phyloP scores from a whole-genome alignment of 2,329 filamentous ascomycete species.

The Ustulina deusta region DNA sequence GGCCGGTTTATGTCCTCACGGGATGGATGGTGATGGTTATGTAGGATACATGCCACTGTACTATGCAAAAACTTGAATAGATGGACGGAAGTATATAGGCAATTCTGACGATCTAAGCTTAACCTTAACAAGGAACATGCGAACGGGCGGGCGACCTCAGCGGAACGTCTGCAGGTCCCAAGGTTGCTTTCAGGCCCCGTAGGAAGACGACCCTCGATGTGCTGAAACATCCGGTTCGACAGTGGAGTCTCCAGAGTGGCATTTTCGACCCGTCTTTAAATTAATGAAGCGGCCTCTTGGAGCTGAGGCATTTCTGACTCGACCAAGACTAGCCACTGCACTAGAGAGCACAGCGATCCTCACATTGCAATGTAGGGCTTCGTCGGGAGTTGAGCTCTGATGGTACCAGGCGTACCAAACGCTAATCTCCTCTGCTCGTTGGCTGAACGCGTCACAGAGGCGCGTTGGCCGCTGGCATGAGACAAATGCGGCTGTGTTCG shows the following conservation, averaged over 20 bases:
- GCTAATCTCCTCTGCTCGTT: slow-evolving; percentile 11
- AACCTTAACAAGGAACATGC: background rate
- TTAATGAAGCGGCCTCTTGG: slow-evolving; percentile 4
- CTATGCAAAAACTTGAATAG: slow-evolving; percentile 26
- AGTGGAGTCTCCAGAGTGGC: slow-evolving; percentile 26
- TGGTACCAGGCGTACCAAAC: background rate
- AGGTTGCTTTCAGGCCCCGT: slow-evolving; percentile 16
- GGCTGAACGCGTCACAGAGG: slow-evolving; percentile 31
- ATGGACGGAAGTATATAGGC: slow-evolving; percentile 14
- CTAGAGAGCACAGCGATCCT: background rate
- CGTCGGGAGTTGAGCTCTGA: background rate
- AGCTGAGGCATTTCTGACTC: slow-evolving; percentile 31
- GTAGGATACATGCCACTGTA: slow-evolving; percentile 32
- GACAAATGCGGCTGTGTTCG: slow-evolving; percentile 30
- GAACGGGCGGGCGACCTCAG: slow-evolving; percentile 1
- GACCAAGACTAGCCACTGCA: background rate
- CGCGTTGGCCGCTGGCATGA: slow-evolving; percentile 31
- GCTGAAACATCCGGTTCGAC: slow-evolving; percentile 35
- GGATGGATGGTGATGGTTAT: slow-evolving; percentile 22
- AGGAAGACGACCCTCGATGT: slow-evolving; percentile 24
- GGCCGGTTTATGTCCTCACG: slow-evolving; percentile 7
- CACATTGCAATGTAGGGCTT: background rate
- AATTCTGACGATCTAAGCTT: background rate
- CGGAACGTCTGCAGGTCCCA: slow-evolving; percentile 1
- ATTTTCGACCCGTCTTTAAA: slow-evolving; percentile 17